Evolutionary conservation across 2,329 filamentous ascomycete genomes (phyloP).

Genomic region (Ophiostoma populinum): DNA sequence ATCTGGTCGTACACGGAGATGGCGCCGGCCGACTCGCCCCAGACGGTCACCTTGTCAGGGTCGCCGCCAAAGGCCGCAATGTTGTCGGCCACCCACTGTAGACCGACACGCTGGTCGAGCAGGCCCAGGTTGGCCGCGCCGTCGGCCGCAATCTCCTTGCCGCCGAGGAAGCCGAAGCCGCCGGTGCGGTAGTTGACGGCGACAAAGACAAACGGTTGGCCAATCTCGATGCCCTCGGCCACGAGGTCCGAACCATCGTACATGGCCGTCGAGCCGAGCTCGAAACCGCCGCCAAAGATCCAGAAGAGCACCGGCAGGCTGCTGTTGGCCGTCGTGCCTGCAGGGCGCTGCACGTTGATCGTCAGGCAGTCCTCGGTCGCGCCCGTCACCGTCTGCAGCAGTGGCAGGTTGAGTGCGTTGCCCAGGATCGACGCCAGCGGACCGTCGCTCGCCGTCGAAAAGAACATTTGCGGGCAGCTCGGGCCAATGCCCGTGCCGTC

Average conservation of each 20-base stretch:
- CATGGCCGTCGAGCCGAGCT: conserved; percentile 31
- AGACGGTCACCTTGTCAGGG: conserved; percentile 59
- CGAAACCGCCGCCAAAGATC: conserved; percentile 54
- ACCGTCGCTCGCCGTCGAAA: conserved; percentile 32
- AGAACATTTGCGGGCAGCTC: conserved; percentile 56
- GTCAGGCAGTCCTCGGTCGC: conserved; percentile 48
- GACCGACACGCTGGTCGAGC: conserved; percentile 52
- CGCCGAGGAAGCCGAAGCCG: conserved; percentile 58
- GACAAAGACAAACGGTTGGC: conserved; percentile 56
- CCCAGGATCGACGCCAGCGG: conserved; percentile 28
- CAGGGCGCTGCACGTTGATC: conserved; percentile 41
- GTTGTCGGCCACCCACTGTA: conserved; percentile 65
- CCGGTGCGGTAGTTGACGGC: conserved; percentile 63
- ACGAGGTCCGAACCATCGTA: conserved; percentile 36
- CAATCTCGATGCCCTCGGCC: conserved; percentile 24
- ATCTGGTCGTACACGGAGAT: conserved; percentile 68
- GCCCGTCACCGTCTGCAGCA: conserved; percentile 32
- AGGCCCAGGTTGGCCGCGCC: conserved; percentile 52
- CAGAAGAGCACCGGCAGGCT: conserved; percentile 52
- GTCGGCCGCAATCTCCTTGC: conserved; percentile 48
- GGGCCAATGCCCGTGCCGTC: conserved; percentile 38
- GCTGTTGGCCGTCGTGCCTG: conserved; percentile 31
- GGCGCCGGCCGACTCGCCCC: conserved; percentile 55
- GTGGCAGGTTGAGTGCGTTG: conserved; percentile 26
- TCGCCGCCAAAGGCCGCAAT: conserved; percentile 66